Conservation (phyloP, 768 basidiomycete genomes). For the Naganishia randhawae region DNA sequence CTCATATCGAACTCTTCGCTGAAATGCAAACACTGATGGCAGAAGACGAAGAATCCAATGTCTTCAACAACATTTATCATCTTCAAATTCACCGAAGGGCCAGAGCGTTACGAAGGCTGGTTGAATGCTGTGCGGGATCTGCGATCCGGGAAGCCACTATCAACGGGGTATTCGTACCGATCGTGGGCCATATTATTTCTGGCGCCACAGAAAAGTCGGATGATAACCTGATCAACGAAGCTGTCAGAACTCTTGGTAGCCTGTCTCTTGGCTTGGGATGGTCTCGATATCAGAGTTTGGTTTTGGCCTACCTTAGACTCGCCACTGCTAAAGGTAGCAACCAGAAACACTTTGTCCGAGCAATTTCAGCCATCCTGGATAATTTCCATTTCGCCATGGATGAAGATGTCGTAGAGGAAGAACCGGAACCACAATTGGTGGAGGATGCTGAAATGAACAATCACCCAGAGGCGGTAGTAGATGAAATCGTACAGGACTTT, state of each 20-base stretch:
- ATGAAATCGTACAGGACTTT: slow-evolving; percentile 2
- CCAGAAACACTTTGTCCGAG: slow-evolving; percentile 77
- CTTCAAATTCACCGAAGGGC: slow-evolving; percentile 86
- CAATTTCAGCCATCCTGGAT: slow-evolving; percentile 77
- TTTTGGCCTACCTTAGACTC: slow-evolving; percentile 74
- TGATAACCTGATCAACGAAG: slow-evolving; percentile 85
- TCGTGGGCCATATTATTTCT: slow-evolving; percentile 74
- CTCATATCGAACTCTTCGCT: slow-evolving; percentile 60
- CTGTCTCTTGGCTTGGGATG: slow-evolving; percentile 74
- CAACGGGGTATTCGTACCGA: slow-evolving; percentile 77
- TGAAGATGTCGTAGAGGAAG: slow-evolving; percentile 36
- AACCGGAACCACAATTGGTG: slow-evolving; percentile 31
- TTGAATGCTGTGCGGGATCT: slow-evolving; percentile 68
- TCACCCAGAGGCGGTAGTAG: slow-evolving; percentile 19
- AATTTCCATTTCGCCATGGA: slow-evolving; percentile 85
- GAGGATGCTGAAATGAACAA: slow-evolving; percentile 8
- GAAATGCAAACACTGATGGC: slow-evolving; percentile 80
- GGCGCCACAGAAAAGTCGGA: slow-evolving; percentile 59
- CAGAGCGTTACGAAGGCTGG: slow-evolving; percentile 77
- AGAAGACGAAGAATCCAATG: slow-evolving; percentile 87
- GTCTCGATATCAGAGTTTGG: slow-evolving; percentile 74
- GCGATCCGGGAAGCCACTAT: slow-evolving; percentile 66
- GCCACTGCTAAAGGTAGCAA: slow-evolving; percentile 60
- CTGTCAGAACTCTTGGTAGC: slow-evolving; percentile 71
- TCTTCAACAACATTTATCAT: slow-evolving; percentile 94